Base-by-base conservation (phyloP, 2,329 filamentous ascomycete genomes). In the Sporothrix mexicana region DNA sequence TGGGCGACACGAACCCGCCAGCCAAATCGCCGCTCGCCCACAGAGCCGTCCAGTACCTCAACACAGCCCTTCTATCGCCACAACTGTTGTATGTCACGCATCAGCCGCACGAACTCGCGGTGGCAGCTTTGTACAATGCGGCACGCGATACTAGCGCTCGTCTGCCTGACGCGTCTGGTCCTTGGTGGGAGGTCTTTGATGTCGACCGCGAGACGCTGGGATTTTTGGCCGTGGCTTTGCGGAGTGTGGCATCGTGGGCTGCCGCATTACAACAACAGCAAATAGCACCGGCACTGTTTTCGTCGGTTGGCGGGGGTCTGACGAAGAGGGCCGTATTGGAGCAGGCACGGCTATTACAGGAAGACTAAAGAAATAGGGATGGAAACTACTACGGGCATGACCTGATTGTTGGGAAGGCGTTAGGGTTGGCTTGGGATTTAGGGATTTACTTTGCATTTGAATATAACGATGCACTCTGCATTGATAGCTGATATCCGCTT, bases 161-260 rank as follows among this genome's bases (percentile, higher is more conserved):
- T 80, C 86, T 98, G 82, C 94, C 95, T 0, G 53, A 71, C 41
- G 71, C 73, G 20, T 92, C 92, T 75, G 89, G 88, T 66, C 91
- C 93, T 75, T 99, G 96, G 96, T 99, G 96, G 96, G 95, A 98
- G 81, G 93, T 98, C 0, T 98, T 98, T 80, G 96, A 99, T 81
- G 93, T 96, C 8, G 95, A 98, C 78, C 87, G 96, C 69, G 96
- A 99, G 84, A 94, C 97, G 80, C 85, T 99, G 49, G 96, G 96
- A 0, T 98, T 98, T 77, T 82, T 98, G 73, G 94, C 97, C 3
- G 93, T 98, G 12, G 94, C 88, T 0, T 88, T 98, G 87, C 85
- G 90, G 74, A 98, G 95, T 78, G 84, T 97, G 71, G 90, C 92
- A 75, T 90, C 88, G 0, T 94, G 92, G 82, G 89, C 90, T 71